Evolutionary conservation across 179 eudicot genomes (phyloP), one percentile per base, ranked within the genome.

Genomic region (Pouteria campechiana): DNA sequence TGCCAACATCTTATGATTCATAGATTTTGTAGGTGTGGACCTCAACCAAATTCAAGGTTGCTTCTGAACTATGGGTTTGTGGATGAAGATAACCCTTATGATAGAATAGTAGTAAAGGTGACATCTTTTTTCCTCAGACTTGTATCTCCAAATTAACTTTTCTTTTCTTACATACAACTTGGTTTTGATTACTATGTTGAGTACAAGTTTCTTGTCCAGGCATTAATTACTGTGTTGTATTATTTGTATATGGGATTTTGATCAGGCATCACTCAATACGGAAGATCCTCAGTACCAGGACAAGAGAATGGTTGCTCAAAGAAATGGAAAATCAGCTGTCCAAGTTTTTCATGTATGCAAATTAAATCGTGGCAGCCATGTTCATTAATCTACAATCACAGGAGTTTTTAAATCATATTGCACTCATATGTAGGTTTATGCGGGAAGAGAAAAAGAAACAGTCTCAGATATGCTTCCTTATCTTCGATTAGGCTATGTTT

Each of bases 211-310:
- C n/a, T n/a, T n/a, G n/a, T n/a, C n/a, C n/a, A n/a, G n/a, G n/a
- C n/a, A n/a, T n/a, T n/a, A n/a, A n/a, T n/a, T n/a, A n/a, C n/a
- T n/a, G n/a, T n/a, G n/a, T n/a, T n/a, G n/a, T n/a, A n/a, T n/a
- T n/a, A n/a, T n/a, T n/a, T n/a, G n/a, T n/a, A n/a, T n/a, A n/a
- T n/a, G n/a, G n/a, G n/a, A n/a, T n/a, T n/a, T n/a, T n/a, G n/a
- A n/a, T 52, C 64, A 90, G 98, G 98, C 94, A 56, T 76, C 88
- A 19, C 55, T 90, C 30, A 79, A 65, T 56, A 83, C 94, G 3
- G 96, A 90, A 56, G 98, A 90, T 75, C 98, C 98, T 28, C 96
- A 74, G 58, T 90, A 90, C 71, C 98, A 90, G 69, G 98, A 86
- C 35, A 90, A 90, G 72, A 73, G 98, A 64, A 61, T 90, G 90